These are phyloP conservation scores for Petunia axillaris DNA, from an alignment of 257 asterid genomes.

Conservation along the genomic window DNA sequence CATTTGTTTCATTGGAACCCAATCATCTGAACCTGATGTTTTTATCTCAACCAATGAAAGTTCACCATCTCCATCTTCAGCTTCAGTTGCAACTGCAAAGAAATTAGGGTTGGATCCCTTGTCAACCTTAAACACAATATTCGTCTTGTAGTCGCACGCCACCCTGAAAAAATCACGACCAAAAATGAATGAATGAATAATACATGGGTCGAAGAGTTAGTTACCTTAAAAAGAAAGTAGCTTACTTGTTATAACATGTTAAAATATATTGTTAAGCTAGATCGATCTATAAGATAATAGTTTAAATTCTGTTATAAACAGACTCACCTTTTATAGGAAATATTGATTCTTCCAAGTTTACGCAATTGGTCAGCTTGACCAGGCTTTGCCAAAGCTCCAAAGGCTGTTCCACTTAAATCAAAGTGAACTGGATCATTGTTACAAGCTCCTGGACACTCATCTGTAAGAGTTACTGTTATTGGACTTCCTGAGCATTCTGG, in stretches of 20 bases:
- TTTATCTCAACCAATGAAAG: neutral
- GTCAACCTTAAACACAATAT: constrained; percentile 33
- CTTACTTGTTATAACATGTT: no score
- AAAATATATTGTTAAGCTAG: no score
- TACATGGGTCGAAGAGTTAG: no score
- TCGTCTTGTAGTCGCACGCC: constrained; percentile 24
- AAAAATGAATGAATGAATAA: no score
- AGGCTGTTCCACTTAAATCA: constrained; percentile 28
- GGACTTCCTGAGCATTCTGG: no score
- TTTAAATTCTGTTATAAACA: neutral
- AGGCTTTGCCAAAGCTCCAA: constrained; percentile 19
- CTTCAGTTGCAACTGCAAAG: constrained; percentile 28
- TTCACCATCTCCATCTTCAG: constrained; percentile 33
- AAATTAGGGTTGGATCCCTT: constrained; percentile 33
- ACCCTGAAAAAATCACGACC: constrained; percentile 26
- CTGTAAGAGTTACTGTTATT: no score
- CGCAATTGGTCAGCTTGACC: neutral
- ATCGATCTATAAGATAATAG: no score
- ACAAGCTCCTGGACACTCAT: constrained; percentile 15
- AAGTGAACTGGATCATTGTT: constrained; percentile 16
- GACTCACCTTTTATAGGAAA: constrained; percentile 4
- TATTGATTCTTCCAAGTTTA: neutral
- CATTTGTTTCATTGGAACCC: no score
- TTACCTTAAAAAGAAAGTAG: no score
- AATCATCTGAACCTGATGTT: no score